These are phyloP conservation scores for Pythium oligandrum DNA, from an alignment of 352 stramenopile species.

Conservation along the genomic window DNA sequence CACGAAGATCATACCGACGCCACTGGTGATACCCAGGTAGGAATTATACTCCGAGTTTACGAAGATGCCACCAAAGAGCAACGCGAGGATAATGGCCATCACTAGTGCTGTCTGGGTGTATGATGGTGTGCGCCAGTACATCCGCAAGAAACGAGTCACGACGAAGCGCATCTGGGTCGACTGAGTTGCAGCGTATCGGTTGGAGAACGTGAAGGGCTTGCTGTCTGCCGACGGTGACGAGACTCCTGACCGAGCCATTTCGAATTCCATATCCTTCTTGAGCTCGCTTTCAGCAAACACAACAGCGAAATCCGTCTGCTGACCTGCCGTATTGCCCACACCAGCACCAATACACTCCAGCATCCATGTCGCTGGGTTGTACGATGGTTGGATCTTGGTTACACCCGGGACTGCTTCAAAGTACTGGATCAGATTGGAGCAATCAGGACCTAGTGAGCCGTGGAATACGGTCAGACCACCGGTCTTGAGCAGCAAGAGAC, in stretches of 20 bases:
- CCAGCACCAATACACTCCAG: too few relatives aligned
- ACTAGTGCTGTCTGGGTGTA: constrained; percentile 63
- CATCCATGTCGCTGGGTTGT: constrained; percentile 86
- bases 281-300: constrained; percentile 11
- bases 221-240: constrained; percentile 3
- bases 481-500: constrained; percentile 28
- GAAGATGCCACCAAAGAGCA: constrained; percentile 52
- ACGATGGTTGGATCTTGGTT: constrained; percentile 30
- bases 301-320: constrained; percentile 17
- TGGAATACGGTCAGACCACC: constrained; percentile 15
- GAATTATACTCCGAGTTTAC: constrained; percentile 19
- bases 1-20: constrained; percentile 72
- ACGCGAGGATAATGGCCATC: constrained; percentile 23
- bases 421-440: constrained; percentile 32
- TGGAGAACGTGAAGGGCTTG: constrained; percentile 15
- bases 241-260: constrained; percentile 15
- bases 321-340: constrained; percentile 15
- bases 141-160: constrained; percentile 32
- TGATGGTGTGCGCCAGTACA: constrained; percentile 67
- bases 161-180: constrained; percentile 13
- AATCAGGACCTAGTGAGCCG: constrained; percentile 35
- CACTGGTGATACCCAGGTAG: constrained; percentile 23
- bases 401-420: constrained; percentile 51
- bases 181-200: constrained; percentile 15
- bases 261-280: constrained; percentile 7